A percentile compares a stretch with the other conserved stretches of the same genome.
Evolutionary conservation across 1,284 basidiomycete species (phyloP).

Genomic region (Malassezia psittaci): DNA sequence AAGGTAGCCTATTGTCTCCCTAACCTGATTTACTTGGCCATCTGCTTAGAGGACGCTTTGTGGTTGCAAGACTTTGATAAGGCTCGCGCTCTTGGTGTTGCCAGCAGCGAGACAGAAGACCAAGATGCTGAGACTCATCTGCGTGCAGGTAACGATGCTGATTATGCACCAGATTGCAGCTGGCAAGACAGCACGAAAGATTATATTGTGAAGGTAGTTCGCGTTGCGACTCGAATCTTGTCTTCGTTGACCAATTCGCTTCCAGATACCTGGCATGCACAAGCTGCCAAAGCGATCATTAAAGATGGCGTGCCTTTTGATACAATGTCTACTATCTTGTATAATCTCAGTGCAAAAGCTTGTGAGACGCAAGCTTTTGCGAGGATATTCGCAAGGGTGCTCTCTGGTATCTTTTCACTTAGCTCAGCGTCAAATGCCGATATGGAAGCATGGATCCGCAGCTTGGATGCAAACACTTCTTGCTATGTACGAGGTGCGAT

Average conservation of each 20-base stretch:
- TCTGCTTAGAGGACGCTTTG: constrained; percentile 50
- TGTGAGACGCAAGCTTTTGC: constrained; percentile 9
- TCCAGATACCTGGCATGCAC: constrained; percentile 10
- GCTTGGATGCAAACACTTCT: constrained; percentile 21
- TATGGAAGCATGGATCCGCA: constrained; percentile 34
- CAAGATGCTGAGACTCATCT: not conserved
- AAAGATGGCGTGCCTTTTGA: not conserved
- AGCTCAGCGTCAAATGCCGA: constrained; percentile 27
- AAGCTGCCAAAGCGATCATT: not conserved
- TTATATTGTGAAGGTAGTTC: constrained; percentile 7
- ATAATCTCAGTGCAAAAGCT: not conserved
- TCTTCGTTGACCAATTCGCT: not conserved
- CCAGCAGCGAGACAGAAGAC: not conserved
- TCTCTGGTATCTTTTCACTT: constrained; percentile 33
- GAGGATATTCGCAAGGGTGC: constrained; percentile 33
- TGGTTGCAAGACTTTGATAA: constrained; percentile 19
- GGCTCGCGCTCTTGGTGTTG: not conserved
- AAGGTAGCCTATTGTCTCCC: constrained; percentile 45
- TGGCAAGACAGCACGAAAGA: not conserved
- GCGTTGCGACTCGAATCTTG: constrained; percentile 1
- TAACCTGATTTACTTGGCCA: constrained; percentile 42
- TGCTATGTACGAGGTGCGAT: not conserved
- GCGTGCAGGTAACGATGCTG: not conserved
- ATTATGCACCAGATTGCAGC: no score
- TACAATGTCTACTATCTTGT: not conserved